These are phyloP conservation scores for Venturia effusa DNA, from an alignment of 2,329 filamentous ascomycete species.

Conservation along the genomic window DNA sequence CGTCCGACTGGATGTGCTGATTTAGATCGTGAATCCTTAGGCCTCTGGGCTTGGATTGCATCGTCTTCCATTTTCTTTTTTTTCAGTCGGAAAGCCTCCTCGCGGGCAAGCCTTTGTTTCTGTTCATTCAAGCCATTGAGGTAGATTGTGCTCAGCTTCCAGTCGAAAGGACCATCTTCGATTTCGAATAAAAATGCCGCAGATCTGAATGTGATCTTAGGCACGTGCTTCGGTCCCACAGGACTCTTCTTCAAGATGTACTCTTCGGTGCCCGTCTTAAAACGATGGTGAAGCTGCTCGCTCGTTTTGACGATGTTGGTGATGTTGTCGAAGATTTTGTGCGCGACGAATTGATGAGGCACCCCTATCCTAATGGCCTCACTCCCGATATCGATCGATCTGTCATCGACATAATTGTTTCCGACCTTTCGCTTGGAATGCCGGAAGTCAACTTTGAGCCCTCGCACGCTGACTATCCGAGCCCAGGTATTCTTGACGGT, in stretches of 20 bases:
- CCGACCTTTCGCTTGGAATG: constrained; percentile 61
- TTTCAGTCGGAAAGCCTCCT: constrained; percentile 83
- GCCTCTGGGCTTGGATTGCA: constrained; percentile 23
- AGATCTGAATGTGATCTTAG: constrained; percentile 72
- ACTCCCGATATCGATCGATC: constrained; percentile 69
- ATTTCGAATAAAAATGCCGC: constrained; percentile 81
- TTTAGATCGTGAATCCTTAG: constrained; percentile 37
- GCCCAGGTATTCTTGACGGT: constrained; percentile 78
- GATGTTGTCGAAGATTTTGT: constrained; percentile 87
- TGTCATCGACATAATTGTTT: constrained; percentile 56
- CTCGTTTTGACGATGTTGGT: constrained; percentile 79
- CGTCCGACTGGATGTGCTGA: constrained; percentile 38
- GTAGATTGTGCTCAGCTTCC: constrained; percentile 93
- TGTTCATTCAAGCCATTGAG: constrained; percentile 81
- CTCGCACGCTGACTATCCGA: constrained; percentile 72
- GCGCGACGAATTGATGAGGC: constrained; percentile 82
- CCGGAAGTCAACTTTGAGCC: constrained; percentile 68
- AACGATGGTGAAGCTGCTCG: constrained; percentile 85
- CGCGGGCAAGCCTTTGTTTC: constrained; percentile 75
- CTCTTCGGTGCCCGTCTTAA: constrained; percentile 76
- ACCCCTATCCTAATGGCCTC: constrained; percentile 83
- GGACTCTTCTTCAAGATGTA: constrained; percentile 80
- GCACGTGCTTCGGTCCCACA: constrained; percentile 75
- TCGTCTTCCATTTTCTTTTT: constrained; percentile 68
- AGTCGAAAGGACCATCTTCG: constrained; percentile 94